phyloP scores from a whole-genome alignment of 306 rosid genomes.

The Vigna nakashimae region DNA sequence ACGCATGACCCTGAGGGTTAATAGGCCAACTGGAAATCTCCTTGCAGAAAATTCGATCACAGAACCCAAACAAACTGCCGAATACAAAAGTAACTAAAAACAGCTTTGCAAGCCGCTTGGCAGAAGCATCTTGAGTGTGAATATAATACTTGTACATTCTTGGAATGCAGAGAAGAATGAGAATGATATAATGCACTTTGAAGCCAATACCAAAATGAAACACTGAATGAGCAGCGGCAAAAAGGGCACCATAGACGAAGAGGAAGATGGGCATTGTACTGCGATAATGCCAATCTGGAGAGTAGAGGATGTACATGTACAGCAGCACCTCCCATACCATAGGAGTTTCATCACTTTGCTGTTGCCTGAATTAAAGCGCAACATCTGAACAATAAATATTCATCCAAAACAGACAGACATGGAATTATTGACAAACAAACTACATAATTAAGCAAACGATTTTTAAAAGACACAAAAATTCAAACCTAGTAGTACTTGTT shows the following conservation, averaged over 20 bases:
- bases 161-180: constrained; percentile 80
- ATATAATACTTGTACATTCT: constrained; percentile 90
- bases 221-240: constrained; percentile 70
- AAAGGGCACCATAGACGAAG: constrained; percentile 74
- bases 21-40: constrained; percentile 68
- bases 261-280: constrained; percentile 91
- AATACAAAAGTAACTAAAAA: constrained; percentile 63
- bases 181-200: constrained; percentile 73
- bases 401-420: constrained; percentile 45
- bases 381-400: constrained; percentile 48
- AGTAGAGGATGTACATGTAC: constrained; percentile 83
- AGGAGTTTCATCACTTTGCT: constrained; percentile 89
- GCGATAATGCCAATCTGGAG: constrained; percentile 95
- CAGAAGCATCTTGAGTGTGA: constrained; percentile 69
- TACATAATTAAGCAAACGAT: constrained; percentile 35
- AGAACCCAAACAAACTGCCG: constrained; percentile 73
- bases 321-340: constrained; percentile 97
- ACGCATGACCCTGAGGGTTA: constrained; percentile 89
- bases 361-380: constrained; percentile 69
- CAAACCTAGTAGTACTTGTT: constrained; percentile 23
- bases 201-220: constrained; percentile 66
- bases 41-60: constrained; percentile 69
- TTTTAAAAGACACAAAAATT: constrained; percentile 8
- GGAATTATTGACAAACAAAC: constrained; percentile 23
- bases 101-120: constrained; percentile 73